Evolutionary conservation across 345 rosid genomes (phyloP), one percentile per base, ranked within the genome.

Genomic region (Microcos paniculata): DNA sequence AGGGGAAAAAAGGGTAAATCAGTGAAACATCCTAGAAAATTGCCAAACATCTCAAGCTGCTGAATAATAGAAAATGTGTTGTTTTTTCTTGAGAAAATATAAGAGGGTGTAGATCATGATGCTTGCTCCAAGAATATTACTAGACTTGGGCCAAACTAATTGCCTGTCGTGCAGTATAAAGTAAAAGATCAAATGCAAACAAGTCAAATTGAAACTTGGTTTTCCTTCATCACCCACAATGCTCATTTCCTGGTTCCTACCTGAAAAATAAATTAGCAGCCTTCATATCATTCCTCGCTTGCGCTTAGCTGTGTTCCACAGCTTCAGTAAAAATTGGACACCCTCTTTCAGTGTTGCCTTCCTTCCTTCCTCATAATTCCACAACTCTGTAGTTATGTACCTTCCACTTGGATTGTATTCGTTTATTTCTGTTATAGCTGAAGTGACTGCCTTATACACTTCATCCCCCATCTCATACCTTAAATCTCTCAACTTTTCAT

Each of bases 381-480:
- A 96, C 75, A 93, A 61, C 84, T 96, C 96, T 1, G 93, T 87
- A 78, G 78, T 87, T 58, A 92, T 82, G 70, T 91, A 95, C 76
- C 94, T 88, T 75, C 98, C 99, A 76, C 99, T 95, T 0, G 99
- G 96, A 72, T 95, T 95, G 85, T 89, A 89, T 70, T 95, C 98
- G 53, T 93, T 91, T 76, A 93, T 86, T 81, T 95, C 93, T 79
- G 56, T 84, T 80, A 93, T 80, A 57, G 99, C 88, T 46, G 85
- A 76, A 23, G 83, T 70, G 52, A 95, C 98, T 11, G 93, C 87
- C 58, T 80, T 79, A 79, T 80, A 90, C 24, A 80, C 93, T 68
- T 86, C 89, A 15, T 81, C 80, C 43, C 96, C 97, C 73, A 88
- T 18, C 67, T 93, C 91, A 26, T 75, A 58, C 88, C 65, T 87